A percentile compares a stretch with the other conserved stretches of the same genome.
These are phyloP conservation scores for Porcisia deanei DNA, from an alignment of 208 protist genomes.

Conservation along the genomic window DNA sequence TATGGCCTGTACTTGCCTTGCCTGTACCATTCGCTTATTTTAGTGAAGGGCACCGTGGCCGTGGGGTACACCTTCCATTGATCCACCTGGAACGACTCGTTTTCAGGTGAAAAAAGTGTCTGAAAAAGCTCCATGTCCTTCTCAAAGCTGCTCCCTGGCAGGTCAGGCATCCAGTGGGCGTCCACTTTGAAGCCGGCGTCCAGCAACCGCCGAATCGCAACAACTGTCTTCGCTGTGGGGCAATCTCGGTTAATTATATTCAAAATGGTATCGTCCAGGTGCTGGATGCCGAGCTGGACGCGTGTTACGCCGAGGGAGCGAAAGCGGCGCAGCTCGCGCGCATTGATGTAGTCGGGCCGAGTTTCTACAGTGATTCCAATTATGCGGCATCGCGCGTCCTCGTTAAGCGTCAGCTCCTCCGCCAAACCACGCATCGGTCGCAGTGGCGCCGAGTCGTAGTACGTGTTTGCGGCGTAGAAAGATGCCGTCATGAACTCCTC, in stretches of 20 bases:
- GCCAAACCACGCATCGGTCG: constrained; percentile 60
- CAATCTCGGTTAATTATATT: constrained; percentile 96
- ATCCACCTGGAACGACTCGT: constrained; percentile 97
- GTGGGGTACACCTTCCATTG: constrained; percentile 99
- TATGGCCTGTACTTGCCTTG: constrained; percentile 96
- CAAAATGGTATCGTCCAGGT: constrained; percentile 98
- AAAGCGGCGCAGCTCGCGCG: constrained; percentile 89
- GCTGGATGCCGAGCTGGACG: constrained; percentile 99
- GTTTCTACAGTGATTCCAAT: constrained; percentile 99
- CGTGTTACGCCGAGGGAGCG: constrained; percentile 95
- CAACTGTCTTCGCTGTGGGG: constrained; percentile 93
- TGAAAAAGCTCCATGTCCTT: constrained; percentile 96
- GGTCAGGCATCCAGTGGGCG: constrained; percentile 99
- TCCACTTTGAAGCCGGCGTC: constrained; percentile 99
- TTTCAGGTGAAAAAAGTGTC: constrained; percentile 74
- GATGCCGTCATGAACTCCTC: constrained; percentile 88
- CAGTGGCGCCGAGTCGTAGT: constrained; percentile 64
- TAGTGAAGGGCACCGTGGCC: constrained; percentile 99
- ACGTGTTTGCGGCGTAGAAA: constrained; percentile 94
- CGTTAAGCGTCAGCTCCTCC: constrained; percentile 91
- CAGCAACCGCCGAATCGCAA: constrained; percentile 94
- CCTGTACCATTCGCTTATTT: constrained; percentile 97
- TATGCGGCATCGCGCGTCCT: constrained; percentile 95
- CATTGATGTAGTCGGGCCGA: constrained; percentile 98
- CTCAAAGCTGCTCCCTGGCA: constrained; percentile 96